Evolutionary conservation across 228 moss, liverwort and hornwort genomes (phyloP), one percentile per base, ranked within the genome.

Genomic region (Sphagnum magellanicum): DNA sequence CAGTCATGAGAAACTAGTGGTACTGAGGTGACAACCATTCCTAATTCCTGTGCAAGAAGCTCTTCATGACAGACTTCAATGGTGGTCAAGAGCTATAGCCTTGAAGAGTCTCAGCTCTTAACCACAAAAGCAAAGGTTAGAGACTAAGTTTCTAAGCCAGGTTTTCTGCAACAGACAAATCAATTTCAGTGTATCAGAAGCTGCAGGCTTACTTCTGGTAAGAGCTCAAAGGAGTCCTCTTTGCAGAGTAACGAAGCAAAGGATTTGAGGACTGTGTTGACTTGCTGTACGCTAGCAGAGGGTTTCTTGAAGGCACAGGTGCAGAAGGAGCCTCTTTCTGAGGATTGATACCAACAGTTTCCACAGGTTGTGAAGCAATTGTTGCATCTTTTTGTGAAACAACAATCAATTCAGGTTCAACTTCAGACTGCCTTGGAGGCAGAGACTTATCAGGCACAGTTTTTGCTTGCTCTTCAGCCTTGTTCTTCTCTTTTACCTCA

Each of bases 201-300:
- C 32, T 32, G 1, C 32, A 32, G 32, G 32, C 32, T 32, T 32
- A 32, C 32, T 32, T 32, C 5, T 62, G 16, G 47, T 62, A 62
- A 46, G 61, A 16, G 9, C 61, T 10, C 61, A 62, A 62, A 46
- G 61, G 61, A 62, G 61, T 16, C 61, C 61, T 46, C 6, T 6
- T 62, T 16, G 15, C 16, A 14, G 78, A 68, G 16, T 77, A 79
- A 60, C 67, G 71, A 50, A 74, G 76, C 14, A 83, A 61, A 16
- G 80, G 80, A 68, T 77, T 80, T 5, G 59, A 58, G 6, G 78
- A 63, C 50, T 60, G 61, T 14, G 70, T 48, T 66, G 71, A 57
- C 50, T 72, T 70, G 65, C 66, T 80, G 59, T 68, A 53, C 49
- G 72, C 70, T 6, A 65, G 73, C 9, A 71, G 6, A 5, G n/a